Conservation (phyloP, 2,329 filamentous ascomycete genomes). For the Arthrinium phaeospermum region DNA sequence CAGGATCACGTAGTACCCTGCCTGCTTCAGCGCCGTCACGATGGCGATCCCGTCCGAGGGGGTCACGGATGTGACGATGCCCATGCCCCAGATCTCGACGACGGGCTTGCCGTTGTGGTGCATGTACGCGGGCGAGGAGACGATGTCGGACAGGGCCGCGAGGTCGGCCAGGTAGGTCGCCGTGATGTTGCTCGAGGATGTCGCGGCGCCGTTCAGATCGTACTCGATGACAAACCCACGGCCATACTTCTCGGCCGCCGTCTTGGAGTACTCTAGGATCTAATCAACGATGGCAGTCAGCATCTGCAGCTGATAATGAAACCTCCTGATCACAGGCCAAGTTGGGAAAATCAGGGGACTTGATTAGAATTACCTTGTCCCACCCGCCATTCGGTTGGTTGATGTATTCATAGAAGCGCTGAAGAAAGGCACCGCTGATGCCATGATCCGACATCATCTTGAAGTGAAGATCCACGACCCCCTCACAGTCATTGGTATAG, state of each 20-base stretch:
- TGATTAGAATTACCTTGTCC: slow-evolving; percentile 24
- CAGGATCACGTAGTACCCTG: slow-evolving; percentile 34
- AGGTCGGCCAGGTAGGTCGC: slow-evolving; percentile 32
- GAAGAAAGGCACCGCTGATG: slow-evolving; percentile 34
- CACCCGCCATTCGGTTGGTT: slow-evolving; percentile 32
- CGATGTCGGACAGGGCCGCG: slow-evolving; percentile 28
- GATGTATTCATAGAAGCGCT: slow-evolving; percentile 34
- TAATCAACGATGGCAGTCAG: not conserved
- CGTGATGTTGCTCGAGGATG: slow-evolving; percentile 30
- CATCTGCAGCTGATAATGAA: not conserved
- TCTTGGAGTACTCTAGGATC: slow-evolving; percentile 30
- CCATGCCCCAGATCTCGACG: slow-evolving; percentile 35
- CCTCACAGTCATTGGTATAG: slow-evolving; percentile 34
- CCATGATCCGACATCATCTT: slow-evolving; percentile 33
- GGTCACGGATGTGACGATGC: slow-evolving; percentile 31
- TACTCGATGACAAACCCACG: slow-evolving; percentile 35
- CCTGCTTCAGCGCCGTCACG: slow-evolving; percentile 32
- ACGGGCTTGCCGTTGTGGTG: slow-evolving; percentile 35
- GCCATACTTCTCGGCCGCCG: slow-evolving; percentile 34
- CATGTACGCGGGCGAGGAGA: slow-evolving; percentile 34
- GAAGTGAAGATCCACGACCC: slow-evolving; percentile 34
- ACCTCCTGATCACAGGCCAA: not conserved
- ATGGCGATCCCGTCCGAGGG: slow-evolving; percentile 32
- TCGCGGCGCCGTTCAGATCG: slow-evolving; percentile 31
- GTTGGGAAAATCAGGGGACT: not conserved